These are phyloP conservation scores for Colletotrichum magnum DNA, from an alignment of 2,329 filamentous ascomycete species.

Conservation along the genomic window DNA sequence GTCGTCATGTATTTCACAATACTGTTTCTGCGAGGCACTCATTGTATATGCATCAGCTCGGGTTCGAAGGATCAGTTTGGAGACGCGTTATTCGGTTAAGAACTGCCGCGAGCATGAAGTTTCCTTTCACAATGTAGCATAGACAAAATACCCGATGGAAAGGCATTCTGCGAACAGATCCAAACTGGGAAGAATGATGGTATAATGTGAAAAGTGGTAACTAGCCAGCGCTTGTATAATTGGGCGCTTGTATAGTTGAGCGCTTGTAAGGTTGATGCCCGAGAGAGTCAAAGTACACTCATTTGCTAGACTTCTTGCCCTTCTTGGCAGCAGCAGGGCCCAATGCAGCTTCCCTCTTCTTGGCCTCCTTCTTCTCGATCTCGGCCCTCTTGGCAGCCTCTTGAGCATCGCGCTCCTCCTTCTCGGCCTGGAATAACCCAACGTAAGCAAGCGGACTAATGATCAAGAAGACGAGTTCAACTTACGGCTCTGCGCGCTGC, in stretches of 20 bases:
- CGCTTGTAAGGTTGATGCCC: background rate
- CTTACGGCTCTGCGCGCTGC: constrained; percentile 83
- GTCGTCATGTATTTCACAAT: background rate
- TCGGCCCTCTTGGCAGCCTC: constrained; percentile 64
- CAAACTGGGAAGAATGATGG: constrained; percentile 22
- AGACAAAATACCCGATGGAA: constrained; percentile 11
- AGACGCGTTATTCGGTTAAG: background rate
- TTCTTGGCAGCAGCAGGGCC: constrained; percentile 56
- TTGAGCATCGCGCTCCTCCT: constrained; percentile 68
- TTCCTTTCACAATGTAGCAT: constrained; percentile 17
- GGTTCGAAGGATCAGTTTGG: too few relatives aligned
- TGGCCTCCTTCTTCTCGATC: constrained; percentile 69
- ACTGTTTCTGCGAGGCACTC: too few relatives aligned
- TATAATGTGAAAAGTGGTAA: constrained; percentile 16
- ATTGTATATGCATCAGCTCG: too few relatives aligned
- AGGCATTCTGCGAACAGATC: constrained; percentile 15
- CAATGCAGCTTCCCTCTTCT: constrained; percentile 67
- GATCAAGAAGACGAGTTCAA: background rate
- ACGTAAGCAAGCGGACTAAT: background rate
- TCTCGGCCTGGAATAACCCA: constrained; percentile 63
- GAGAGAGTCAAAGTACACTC: background rate
- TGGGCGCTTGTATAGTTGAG: background rate
- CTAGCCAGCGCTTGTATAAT: background rate
- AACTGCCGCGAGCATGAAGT: constrained; percentile 25
- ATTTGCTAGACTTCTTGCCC: constrained; percentile 58